Base-by-base conservation (phyloP, 2,329 filamentous ascomycete genomes). In the Claviceps citrina region DNA sequence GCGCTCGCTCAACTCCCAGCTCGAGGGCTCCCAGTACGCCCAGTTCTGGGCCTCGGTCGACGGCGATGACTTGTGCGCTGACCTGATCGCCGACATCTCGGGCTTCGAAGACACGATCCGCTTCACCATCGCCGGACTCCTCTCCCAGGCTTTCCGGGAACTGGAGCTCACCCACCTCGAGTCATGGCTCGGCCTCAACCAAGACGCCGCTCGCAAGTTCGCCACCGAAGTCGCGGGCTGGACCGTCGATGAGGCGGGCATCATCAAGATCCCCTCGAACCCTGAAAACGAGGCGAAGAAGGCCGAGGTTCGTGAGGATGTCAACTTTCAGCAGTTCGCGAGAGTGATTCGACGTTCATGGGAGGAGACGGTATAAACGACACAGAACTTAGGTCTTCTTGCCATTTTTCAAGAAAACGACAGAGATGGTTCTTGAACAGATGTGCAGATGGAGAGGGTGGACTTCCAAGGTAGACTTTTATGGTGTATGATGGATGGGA, bases 251-350 rank as follows among this genome's bases (percentile, higher is more conserved):
- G 66, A 69, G 24, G 76, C 68, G 40, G 68, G 71, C 26, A 55
- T 66, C 32, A 78, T 95, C 47, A 75, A 76, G 60, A 75, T 98
- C 42, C 91, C 91, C 41, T 69, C 80, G 55, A 98, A 98, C 68
- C 84, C 91, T 57, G 91, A 98, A 65, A 95, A 95, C 61, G 89
- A 96, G 74, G 91, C 86, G 33, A 85, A 93, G 70, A 91, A 91
- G 62, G 81, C 86, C 31, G 83, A 95, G 61, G 93, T 95, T 55
- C 76, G 87, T 53, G 91, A 98, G 70, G 87, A 91, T 49, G 91
- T 98, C 56, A 85, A 82, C 63, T 80, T 93, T 44, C 84, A 91
- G 51, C 85, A 85, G 67, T 87, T 87, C 62, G 68, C 76, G 39
- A 71, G 84, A 50, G 78, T 93, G 46, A 76, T 94, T 47, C 73